Base-by-base conservation (phyloP, 1,284 basidiomycete species). In the Leccinum proximum region DNA sequence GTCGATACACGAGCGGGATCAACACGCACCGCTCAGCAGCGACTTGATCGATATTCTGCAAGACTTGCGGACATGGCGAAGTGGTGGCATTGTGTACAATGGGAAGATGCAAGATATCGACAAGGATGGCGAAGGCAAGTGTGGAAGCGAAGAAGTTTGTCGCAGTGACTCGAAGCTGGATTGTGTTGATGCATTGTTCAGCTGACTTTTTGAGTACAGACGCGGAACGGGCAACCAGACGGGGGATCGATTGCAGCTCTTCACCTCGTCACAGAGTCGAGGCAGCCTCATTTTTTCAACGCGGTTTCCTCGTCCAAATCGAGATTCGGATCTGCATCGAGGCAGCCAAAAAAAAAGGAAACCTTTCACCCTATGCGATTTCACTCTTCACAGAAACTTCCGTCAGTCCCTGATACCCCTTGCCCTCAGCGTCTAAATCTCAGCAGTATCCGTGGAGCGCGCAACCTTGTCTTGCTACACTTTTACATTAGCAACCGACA, bases 21-120 rank as follows among this genome's bases (percentile, higher is more conserved):
- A 62, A 67, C 22, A 61, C 78, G 60, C 71, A 72, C 75, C 69
- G 65, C 72, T 62, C 67, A 74, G 56, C 70, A 77, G 73, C 3
- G 72, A 64, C 71, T 76, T 80, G 62, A 72, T 76, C 8, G 81
- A 80, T 10, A 81, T 70, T 57, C 79, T 69, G 48, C 78, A 76
- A 26, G 79, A 80, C 62, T 70, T 73, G 60, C 79, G 76, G 30
- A 74, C 63, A 64, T 74, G 76, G 61, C 75, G 75, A 66, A 71
- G 67, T 58, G 73, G 75, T 35, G 77, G 70, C 79, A 82, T 71
- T 13, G 58, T 16, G 1, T n/a, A 63, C 75, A 62, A 58, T 26
- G 38, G 60, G 63, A 50, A 42, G 58, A 54, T 45, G 48, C n/a
- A 53, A 45, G 60, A 48, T 50, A 62, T 60, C 65, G 64, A 57